phyloP scores from a whole-genome alignment of 202 grass and related monocot genomes.

The Cymbopogon flexuosus region DNA sequence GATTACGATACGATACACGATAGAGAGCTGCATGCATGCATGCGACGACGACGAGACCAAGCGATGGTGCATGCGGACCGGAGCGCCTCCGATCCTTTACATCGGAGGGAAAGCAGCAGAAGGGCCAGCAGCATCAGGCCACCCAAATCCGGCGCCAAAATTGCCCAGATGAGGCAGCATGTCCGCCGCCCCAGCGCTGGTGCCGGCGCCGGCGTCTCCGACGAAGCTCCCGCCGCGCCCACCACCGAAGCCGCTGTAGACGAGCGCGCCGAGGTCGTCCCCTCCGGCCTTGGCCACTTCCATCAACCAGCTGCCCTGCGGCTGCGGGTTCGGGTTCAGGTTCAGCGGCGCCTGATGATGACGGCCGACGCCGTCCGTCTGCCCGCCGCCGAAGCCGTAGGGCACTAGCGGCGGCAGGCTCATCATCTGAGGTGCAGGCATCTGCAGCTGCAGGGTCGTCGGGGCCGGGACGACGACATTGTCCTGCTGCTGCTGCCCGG shows the following conservation, averaged over 20 bases:
- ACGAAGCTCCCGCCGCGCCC: not conserved
- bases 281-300: not conserved
- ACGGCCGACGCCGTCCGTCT: not conserved
- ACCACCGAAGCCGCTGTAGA: not conserved
- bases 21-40: not conserved
- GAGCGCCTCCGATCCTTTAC: not conserved
- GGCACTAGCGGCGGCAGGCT: not conserved
- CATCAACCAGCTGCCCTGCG: not conserved
- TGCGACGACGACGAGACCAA: not conserved
- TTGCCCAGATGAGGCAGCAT: not conserved
- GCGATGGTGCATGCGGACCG: not conserved
- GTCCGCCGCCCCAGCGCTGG: not conserved
- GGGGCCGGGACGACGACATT: not conserved
- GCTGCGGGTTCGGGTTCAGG: not conserved
- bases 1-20: not conserved
- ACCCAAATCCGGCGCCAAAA: not conserved
- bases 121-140: not conserved
- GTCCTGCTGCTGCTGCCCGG: not conserved
- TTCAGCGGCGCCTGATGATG: not conserved
- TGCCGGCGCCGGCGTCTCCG: not conserved
- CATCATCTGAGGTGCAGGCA: not conserved
- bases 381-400: not conserved
- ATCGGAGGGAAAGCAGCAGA: slow-evolving; percentile 8
- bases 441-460: not conserved
- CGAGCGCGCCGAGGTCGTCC: no score